Base-by-base conservation (phyloP, 1,139 yeast species). In the Candida glucosophila region DNA sequence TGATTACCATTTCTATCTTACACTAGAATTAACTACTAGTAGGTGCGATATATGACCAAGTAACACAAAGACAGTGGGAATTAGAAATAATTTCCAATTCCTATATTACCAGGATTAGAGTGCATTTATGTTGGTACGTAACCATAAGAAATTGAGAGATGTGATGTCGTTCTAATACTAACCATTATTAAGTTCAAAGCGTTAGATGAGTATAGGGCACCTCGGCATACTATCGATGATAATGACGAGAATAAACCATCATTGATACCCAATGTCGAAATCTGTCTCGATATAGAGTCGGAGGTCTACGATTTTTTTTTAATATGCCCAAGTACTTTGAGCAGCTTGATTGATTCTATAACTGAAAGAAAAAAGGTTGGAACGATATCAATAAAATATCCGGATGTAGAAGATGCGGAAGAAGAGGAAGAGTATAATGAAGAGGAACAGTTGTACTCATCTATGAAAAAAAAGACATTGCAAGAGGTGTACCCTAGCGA, bases 101-200 rank as follows among this genome's bases (percentile, higher is more conserved):
- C n/a, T n/a, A n/a, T n/a, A n/a, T n/a, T n/a, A n/a, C n/a, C n/a
- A n/a, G n/a, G n/a, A n/a, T n/a, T n/a, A n/a, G n/a, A n/a, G n/a
- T n/a, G n/a, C n/a, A n/a, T n/a, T n/a, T n/a, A n/a, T n/a, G n/a
- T n/a, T n/a, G n/a, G n/a, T n/a, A n/a, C n/a, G n/a, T n/a, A n/a
- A n/a, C n/a, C n/a, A n/a, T n/a, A n/a, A n/a, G n/a, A n/a, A n/a
- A n/a, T n/a, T n/a, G n/a, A n/a, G n/a, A n/a, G n/a, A n/a, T n/a
- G n/a, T n/a, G n/a, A n/a, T n/a, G n/a, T n/a, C n/a, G n/a, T n/a
- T n/a, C n/a, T n/a, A n/a, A n/a, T n/a, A n/a, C n/a, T n/a, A n/a
- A n/a, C n/a, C n/a, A n/a, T n/a, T n/a, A n/a, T n/a, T n/a, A n/a
- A 70, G 70, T 59, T 74, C 33, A 74, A 72, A 65, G 77, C 76